phyloP scores from a whole-genome alignment of 140 eudicot genomes.

The Oenanthe javanica region DNA sequence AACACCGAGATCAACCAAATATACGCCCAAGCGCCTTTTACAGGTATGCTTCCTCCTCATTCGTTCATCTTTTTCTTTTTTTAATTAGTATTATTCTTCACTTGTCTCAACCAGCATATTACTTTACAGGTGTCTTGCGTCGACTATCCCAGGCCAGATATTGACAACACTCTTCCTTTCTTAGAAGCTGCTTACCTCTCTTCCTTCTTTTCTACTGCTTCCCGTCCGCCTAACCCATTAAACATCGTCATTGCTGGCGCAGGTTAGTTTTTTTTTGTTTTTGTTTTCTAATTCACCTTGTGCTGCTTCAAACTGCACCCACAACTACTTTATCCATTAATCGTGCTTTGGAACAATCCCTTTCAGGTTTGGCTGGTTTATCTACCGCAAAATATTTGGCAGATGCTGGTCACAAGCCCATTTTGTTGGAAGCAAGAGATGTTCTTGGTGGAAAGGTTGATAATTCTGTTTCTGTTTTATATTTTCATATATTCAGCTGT shows the following conservation, averaged over 20 bases:
- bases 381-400: constrained; percentile 96
- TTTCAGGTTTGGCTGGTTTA: constrained; percentile 90
- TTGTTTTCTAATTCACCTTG: not conserved
- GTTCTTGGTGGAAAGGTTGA: constrained; percentile 96
- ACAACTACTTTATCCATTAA: not conserved
- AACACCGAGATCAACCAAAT: constrained; percentile 22
- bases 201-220: constrained; percentile 52
- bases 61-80: no score
- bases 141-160: constrained; percentile 97
- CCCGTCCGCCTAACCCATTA: constrained; percentile 79
- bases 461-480: not conserved
- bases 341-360: not conserved
- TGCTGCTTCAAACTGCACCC: not conserved
- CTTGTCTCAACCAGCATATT: no score
- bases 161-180: constrained; percentile 72
- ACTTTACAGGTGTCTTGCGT: constrained; percentile 56
- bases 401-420: constrained; percentile 95
- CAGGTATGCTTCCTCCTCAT: constrained; percentile 29
- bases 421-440: constrained; percentile 90
- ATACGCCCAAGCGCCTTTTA: constrained; percentile 23
- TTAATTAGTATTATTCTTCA: no score
- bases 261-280: constrained; percentile 29
- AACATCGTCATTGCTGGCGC: constrained; percentile 90
- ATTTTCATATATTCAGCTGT: not conserved
- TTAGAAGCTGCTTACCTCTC: constrained; percentile 92